These are phyloP conservation scores for Pascua guehoae DNA, from an alignment of 1,284 basidiomycete species.

Conservation along the genomic window DNA sequence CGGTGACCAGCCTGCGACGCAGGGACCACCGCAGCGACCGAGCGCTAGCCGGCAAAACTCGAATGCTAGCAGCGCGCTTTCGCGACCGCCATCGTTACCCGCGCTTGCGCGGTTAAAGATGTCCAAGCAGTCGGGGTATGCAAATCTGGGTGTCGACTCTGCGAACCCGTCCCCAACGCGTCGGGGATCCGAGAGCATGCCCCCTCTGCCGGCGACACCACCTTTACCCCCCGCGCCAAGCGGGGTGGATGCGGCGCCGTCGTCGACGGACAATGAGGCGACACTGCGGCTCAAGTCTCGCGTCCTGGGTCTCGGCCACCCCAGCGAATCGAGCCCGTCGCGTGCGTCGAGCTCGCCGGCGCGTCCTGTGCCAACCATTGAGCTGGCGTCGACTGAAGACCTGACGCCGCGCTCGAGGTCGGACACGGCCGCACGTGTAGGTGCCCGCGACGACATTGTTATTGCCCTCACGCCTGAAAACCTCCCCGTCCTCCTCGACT, in stretches of 20 bases:
- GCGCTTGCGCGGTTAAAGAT: slow-evolving; percentile 12
- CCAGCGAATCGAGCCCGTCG: slow-evolving; percentile 10
- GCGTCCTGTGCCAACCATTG: not conserved
- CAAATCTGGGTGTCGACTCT: slow-evolving; percentile 7
- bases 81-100: slow-evolving; percentile 12
- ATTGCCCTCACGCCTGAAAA: slow-evolving; percentile 45
- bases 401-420: slow-evolving; percentile 14
- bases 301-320: slow-evolving; percentile 14
- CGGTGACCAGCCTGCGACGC: not conserved
- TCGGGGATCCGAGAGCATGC: too few relatives aligned
- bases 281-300: slow-evolving; percentile 17
- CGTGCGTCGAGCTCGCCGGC: slow-evolving; percentile 12
- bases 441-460: slow-evolving; percentile 9
- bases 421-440: slow-evolving; percentile 3
- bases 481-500: slow-evolving; percentile 39
- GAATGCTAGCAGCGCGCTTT: not conserved
- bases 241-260: not conserved
- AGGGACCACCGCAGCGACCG: too few relatives aligned
- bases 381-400: not conserved
- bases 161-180: slow-evolving; percentile 1
- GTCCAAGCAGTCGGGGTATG: slow-evolving; percentile 4
- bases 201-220: not conserved
- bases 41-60: too few relatives aligned
- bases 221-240: not conserved
- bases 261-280: slow-evolving; percentile 6